Base-by-base conservation (phyloP, 1,139 yeast genomes). In the Martiniozyma asiatica region DNA sequence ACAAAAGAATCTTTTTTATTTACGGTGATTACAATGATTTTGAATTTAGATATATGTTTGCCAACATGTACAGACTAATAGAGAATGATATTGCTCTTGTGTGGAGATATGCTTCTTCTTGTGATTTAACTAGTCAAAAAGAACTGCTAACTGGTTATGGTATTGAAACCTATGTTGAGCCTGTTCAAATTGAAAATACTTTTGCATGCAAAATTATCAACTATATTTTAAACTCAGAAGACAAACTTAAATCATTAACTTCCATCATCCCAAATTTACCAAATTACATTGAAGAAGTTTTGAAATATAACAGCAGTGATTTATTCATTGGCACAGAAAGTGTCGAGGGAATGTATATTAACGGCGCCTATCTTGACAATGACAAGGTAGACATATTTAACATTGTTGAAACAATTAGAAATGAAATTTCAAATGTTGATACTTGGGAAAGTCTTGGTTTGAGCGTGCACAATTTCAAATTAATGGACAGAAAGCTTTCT, bases 61-160 rank as follows among this genome's bases (percentile, higher is more conserved):
- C 59, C 15, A 67, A 71, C 35, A 55, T 89, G 34, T 64, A 62
- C 37, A 66, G 68, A 26, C 72, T 78, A 34, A 79, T 94, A 0
- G 8, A 17, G 6, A 92, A 82, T 0, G 80, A 81, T 44, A 51
- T 85, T 20, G 63, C 82, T 35, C 78, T 81, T 49, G 66, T 76
- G 3, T 71, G 94, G 78, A 65, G 96, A 41, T 77, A 82, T 43
- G 61, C 71, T 6, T 71, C 73, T 0, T 6, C 11, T 8, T 12
- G n/a, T 0, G 6, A 14, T 8, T 12, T 8, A 15, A 20, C 20
- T 8, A n/a, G 14, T 9, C 17, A 24, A 9, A n/a, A 9, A 7
- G 72, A 69, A 25, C 28, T 44, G 0, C 48, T 80, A 20, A 46
- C 68, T 8, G 93, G 92, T 0, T 82, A 71, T 50, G 92, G 85